phyloP scores from a whole-genome alignment of 495 filamentous ascomycete genomes.

The Penicillium longicatenatum region DNA sequence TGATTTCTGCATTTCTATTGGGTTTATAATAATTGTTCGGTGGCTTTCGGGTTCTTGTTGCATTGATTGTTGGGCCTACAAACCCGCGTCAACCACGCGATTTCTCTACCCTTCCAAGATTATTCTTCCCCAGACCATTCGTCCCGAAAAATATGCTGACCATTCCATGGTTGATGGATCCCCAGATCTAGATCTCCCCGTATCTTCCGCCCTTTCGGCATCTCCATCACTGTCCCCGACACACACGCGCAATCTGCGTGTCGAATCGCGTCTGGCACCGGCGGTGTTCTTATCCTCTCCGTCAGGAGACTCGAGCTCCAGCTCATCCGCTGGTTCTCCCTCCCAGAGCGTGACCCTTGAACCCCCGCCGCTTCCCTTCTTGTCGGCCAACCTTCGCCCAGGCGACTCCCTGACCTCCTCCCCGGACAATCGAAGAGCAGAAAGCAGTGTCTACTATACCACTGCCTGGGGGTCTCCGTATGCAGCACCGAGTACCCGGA shows the following conservation, averaged over 20 bases:
- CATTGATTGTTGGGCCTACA: constrained; percentile 13
- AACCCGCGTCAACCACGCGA: constrained; percentile 25
- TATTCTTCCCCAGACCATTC: constrained; percentile 7
- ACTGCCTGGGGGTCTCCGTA: constrained; percentile 78
- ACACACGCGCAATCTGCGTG: constrained; percentile 32
- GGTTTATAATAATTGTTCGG: neutral
- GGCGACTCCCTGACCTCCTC: constrained; percentile 45
- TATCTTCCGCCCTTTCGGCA: constrained; percentile 45
- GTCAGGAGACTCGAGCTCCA: constrained; percentile 43
- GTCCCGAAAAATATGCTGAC: constrained; percentile 18
- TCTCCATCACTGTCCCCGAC: constrained; percentile 37
- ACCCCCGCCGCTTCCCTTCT: constrained; percentile 37
- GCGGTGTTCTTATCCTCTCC: constrained; percentile 37
- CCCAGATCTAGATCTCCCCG: constrained; percentile 44
- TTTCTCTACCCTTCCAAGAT: constrained; percentile 12
- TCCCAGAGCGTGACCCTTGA: constrained; percentile 37
- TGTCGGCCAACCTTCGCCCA: constrained; percentile 33
- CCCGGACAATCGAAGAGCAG: constrained; percentile 44
- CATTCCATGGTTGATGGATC: constrained; percentile 17
- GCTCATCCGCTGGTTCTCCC: constrained; percentile 38
- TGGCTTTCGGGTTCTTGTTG: neutral
- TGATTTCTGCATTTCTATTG: constrained; percentile 9
- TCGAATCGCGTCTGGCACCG: constrained; percentile 36
- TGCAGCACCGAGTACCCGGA: constrained; percentile 54
- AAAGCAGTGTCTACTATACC: constrained; percentile 59